Conservation (phyloP, 345 rosid genomes). For the Excoecaria agallocha region DNA sequence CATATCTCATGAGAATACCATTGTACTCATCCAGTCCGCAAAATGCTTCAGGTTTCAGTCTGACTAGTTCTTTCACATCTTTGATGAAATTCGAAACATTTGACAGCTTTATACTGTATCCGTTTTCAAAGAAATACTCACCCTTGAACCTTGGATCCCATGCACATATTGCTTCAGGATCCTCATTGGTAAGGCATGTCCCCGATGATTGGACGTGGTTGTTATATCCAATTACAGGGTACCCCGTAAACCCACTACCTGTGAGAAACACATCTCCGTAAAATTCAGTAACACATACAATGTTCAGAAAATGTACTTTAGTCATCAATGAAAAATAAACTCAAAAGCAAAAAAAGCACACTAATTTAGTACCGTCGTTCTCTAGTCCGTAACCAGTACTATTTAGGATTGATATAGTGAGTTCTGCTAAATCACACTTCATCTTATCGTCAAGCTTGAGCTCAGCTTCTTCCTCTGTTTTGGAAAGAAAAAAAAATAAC, state of each 20-base stretch:
- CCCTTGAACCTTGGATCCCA: conserved; percentile 72
- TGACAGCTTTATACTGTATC: conserved; percentile 49
- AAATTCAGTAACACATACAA: not conserved
- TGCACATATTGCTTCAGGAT: too few species aligned
- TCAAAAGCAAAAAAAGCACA: too few species aligned
- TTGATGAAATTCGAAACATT: conserved; percentile 44
- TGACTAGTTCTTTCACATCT: conserved; percentile 61
- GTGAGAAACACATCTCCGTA: too few species aligned
- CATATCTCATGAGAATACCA: conserved; percentile 77
- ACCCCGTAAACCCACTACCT: conserved; percentile 59
- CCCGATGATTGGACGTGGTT: conserved; percentile 73
- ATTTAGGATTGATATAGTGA: conserved; percentile 6
- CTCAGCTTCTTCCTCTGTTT: too few species aligned
- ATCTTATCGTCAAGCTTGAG: not conserved
- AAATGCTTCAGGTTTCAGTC: conserved; percentile 42
- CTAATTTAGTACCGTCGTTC: conserved; percentile 20
- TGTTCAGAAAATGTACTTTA: not conserved
- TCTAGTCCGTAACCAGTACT: conserved; percentile 20
- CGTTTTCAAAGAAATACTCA: conserved; percentile 59
- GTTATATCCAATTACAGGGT: conserved; percentile 82
- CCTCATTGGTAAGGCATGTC: conserved; percentile 69
- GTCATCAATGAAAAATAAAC: too few species aligned
- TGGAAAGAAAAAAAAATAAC: too few species aligned
- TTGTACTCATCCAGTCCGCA: conserved; percentile 60
- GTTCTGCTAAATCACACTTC: conserved; percentile 17